Evolutionary conservation across 1,139 yeast species (phyloP), one percentile per base, ranked within the genome.

Genomic region (Yamadazyma aaseri): DNA sequence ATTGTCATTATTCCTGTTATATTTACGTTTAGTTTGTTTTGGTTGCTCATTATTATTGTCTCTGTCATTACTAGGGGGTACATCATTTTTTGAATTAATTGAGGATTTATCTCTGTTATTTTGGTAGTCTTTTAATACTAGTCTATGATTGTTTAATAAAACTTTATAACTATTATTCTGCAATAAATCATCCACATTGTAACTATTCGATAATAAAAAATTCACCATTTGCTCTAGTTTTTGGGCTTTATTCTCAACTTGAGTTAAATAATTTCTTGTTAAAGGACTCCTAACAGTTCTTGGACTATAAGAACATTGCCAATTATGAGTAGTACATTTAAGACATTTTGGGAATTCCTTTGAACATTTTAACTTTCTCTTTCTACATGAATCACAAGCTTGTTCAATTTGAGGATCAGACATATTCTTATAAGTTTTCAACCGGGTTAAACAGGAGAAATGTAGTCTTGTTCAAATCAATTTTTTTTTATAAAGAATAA

Each of bases 301-400:
- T 10, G 96, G 96, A 17, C 86, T 78, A 55, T 86, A 86, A 4
- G 76, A 63, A 57, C 96, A 86, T 31, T 73, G 72, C 84, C 95
- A 81, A 27, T 72, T 68, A 52, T 85, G 87, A 36, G 75, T 79
- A 12, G 71, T 59, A 60, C 96, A 86, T 53, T 86, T 86, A 30
- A 81, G 66, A 53, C 96, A 86, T 45, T 76, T 75, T 4, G 96
- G 96, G 25, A 61, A 69, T 45, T 82, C 87, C 54, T 76, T 76
- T 29, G 80, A 71, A 45, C 82, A 76, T 46, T 73, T 72, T 39
- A 76, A 60, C 51, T 76, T 76, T 35, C 82, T 60, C 47, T 73
- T 73, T 31, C 82, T 65, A 51, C 82, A 76, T 10, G 80, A 73
- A 49, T 76, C 82, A 50, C 82, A 76, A 22, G 76, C 76, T 51